These are phyloP conservation scores for Clitoria ternatea DNA, from an alignment of 306 rosid genomes.

Conservation along the genomic window DNA sequence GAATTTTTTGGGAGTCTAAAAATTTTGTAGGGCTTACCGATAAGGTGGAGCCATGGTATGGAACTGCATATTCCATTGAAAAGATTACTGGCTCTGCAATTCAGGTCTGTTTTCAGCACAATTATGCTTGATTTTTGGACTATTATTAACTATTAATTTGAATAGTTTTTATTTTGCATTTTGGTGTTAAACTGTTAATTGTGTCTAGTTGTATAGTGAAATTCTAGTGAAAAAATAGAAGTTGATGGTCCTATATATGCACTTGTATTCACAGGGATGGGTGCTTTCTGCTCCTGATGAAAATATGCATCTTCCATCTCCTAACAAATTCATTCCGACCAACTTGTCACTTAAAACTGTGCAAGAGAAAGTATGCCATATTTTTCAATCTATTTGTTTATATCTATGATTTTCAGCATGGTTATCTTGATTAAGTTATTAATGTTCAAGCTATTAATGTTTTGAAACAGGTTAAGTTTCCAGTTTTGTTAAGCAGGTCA, in stretches of 20 bases:
- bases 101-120: constrained; percentile 49
- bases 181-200: background rate
- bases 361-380: constrained; percentile 51
- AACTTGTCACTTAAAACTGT: constrained; percentile 69
- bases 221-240: constrained; percentile 14
- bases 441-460: constrained; percentile 16
- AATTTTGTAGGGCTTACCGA: constrained; percentile 69
- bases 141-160: constrained; percentile 1
- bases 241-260: constrained; percentile 15
- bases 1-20: constrained; percentile 94
- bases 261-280: constrained; percentile 67
- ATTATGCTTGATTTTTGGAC: constrained; percentile 17
- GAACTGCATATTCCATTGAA: constrained; percentile 74
- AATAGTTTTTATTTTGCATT: constrained; percentile 15
- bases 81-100: constrained; percentile 49
- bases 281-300: constrained; percentile 61
- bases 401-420: background rate
- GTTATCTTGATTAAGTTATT: constrained; percentile 22
- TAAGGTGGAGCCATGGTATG: constrained; percentile 91
- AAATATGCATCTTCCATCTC: constrained; percentile 76
- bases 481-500: constrained; percentile 66
- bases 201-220: background rate
- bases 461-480: constrained; percentile 67
- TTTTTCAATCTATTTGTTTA: background rate
- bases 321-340: constrained; percentile 75